Evolutionary conservation across 495 filamentous ascomycete genomes (phyloP).

Genomic region (Trichoderma erinaceum): DNA sequence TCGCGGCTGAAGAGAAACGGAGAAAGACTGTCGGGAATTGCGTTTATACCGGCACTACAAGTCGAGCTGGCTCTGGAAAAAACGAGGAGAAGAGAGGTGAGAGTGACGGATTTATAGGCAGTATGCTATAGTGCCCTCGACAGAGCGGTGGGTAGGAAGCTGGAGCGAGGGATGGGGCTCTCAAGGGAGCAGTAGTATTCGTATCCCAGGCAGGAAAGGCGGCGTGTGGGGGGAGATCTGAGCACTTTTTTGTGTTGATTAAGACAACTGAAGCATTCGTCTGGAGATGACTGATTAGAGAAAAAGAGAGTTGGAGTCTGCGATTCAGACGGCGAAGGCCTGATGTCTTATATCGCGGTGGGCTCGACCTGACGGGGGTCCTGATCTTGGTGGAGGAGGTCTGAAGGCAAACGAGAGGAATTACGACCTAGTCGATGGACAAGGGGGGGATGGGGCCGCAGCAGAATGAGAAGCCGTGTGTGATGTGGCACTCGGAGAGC

Average conservation of each 20-base stretch:
- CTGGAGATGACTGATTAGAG: neutral
- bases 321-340: neutral
- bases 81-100: neutral
- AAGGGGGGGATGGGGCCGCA: conserved; percentile 1
- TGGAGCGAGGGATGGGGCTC: neutral
- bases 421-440: neutral
- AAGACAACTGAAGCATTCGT: neutral
- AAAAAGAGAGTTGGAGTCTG: neutral
- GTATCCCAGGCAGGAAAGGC: conserved; percentile 2
- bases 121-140: neutral
- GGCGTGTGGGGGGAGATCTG: neutral
- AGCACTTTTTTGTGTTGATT: neutral
- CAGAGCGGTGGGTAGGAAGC: neutral
- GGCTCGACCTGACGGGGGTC: neutral
- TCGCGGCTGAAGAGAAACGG: neutral
- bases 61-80: neutral
- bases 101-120: neutral
- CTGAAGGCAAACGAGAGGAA: neutral
- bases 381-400: neutral
- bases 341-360: conserved; percentile 4
- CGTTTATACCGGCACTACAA: neutral
- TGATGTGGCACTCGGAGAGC: conserved; percentile 3
- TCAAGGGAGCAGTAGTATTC: neutral
- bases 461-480: neutral
- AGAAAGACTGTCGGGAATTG: neutral